These are phyloP conservation scores for Ophiocordyceps camponoti-leonardi DNA, from an alignment of 2,329 filamentous ascomycete species.

Conservation along the genomic window DNA sequence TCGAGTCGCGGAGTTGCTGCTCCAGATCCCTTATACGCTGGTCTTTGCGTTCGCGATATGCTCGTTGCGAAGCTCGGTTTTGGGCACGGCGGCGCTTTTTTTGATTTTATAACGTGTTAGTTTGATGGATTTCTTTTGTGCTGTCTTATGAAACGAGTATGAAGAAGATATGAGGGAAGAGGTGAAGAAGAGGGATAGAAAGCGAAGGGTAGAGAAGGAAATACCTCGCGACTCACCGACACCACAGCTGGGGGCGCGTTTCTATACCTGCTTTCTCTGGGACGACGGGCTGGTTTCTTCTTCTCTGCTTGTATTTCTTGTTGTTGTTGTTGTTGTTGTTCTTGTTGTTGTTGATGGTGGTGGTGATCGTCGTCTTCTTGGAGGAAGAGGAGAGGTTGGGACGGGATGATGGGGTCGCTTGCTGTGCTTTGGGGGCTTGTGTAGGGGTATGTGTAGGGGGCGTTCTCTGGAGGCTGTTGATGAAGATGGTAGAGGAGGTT, in stretches of 20 bases:
- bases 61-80: constrained; percentile 15
- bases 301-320: too few relatives aligned
- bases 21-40: constrained; percentile 49
- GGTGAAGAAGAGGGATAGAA: too few relatives aligned
- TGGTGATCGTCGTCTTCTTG: background rate
- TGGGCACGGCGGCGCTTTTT: constrained; percentile 15
- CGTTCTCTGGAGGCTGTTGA: too few relatives aligned
- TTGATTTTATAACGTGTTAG: constrained; percentile 5
- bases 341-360: too few relatives aligned
- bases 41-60: constrained; percentile 20
- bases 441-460: background rate
- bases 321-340: too few relatives aligned
- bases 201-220: too few relatives aligned
- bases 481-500: too few relatives aligned
- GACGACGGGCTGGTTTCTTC: constrained; percentile 9
- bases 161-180: too few relatives aligned
- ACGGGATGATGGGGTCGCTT: constrained; percentile 1
- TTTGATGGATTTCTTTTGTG: too few relatives aligned
- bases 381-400: background rate
- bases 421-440: constrained; percentile 4
- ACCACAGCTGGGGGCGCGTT: constrained; percentile 32
- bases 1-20: constrained; percentile 32
- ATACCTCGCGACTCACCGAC: constrained; percentile 18
- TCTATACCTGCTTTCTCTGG: constrained; percentile 34
- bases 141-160: too few relatives aligned